phyloP scores from a whole-genome alignment of 257 asterid genomes.

The Solanum microdontum region DNA sequence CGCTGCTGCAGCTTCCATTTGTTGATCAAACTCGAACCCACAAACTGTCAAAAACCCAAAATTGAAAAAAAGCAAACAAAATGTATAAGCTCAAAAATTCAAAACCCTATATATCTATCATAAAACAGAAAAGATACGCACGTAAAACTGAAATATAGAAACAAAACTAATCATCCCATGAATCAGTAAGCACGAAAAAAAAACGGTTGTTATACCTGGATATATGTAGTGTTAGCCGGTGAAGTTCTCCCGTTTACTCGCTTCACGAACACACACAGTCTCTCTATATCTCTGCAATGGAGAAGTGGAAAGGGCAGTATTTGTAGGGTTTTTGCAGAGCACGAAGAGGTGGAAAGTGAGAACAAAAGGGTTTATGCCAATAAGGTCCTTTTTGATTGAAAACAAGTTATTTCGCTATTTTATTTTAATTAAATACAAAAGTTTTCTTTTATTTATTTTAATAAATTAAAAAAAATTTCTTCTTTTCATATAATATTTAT shows the following conservation, averaged over 20 bases:
- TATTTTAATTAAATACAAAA: too few relatives aligned
- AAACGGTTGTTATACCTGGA: neutral
- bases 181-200: neutral
- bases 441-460: too few relatives aligned
- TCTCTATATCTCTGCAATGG: neutral
- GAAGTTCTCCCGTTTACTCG: neutral
- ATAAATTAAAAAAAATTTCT: too few relatives aligned
- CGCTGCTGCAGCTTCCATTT: conserved; percentile 22
- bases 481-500: too few relatives aligned
- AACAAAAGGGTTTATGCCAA: neutral
- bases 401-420: too few relatives aligned
- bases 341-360: neutral
- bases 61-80: neutral
- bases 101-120: neutral
- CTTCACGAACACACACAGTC: neutral
- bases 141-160: neutral
- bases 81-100: neutral
- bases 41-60: conserved; percentile 13
- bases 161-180: neutral
- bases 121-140: neutral
- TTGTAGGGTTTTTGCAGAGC: neutral
- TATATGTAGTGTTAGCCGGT: neutral
- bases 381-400: neutral
- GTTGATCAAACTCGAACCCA: conserved; percentile 16
- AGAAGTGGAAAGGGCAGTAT: neutral